Evolutionary conservation across 1,284 basidiomycete genomes (phyloP).

Genomic region (Fereydounia khargensis): DNA sequence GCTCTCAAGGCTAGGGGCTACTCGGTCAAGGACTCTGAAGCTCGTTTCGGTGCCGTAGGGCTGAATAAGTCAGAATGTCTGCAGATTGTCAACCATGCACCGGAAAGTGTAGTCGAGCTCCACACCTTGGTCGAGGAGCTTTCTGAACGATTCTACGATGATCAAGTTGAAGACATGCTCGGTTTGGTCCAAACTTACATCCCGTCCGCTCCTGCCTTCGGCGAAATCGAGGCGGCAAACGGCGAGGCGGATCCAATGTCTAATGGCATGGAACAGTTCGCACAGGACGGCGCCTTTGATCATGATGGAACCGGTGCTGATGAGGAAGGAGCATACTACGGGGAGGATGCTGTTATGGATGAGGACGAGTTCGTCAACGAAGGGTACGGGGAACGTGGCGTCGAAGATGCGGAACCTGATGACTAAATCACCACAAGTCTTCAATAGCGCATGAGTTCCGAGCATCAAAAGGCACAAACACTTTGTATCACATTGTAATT

Average conservation of each 20-base stretch:
- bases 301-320: constrained; percentile 27
- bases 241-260: background rate
- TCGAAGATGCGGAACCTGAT: constrained; percentile 58
- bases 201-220: constrained; percentile 22
- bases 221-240: constrained; percentile 1
- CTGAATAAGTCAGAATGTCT: constrained; percentile 88
- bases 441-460: too few species aligned
- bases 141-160: constrained; percentile 68
- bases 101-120: constrained; percentile 76
- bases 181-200: constrained; percentile 63
- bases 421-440: too few species aligned
- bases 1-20: constrained; percentile 60
- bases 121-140: constrained; percentile 90
- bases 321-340: constrained; percentile 45
- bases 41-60: constrained; percentile 60
- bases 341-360: constrained; percentile 45
- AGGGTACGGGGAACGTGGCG: constrained; percentile 20
- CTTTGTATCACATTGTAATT: too few species aligned
- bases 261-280: background rate
- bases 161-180: constrained; percentile 71
- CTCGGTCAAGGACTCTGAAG: constrained; percentile 24
- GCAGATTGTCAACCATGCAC: constrained; percentile 83
- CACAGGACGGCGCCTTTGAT: constrained; percentile 27
- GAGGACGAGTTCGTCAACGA: constrained; percentile 44
- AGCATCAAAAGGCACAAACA: too few species aligned